phyloP scores from a whole-genome alignment of 495 filamentous ascomycete genomes.

The Daldinia bambusicola region DNA sequence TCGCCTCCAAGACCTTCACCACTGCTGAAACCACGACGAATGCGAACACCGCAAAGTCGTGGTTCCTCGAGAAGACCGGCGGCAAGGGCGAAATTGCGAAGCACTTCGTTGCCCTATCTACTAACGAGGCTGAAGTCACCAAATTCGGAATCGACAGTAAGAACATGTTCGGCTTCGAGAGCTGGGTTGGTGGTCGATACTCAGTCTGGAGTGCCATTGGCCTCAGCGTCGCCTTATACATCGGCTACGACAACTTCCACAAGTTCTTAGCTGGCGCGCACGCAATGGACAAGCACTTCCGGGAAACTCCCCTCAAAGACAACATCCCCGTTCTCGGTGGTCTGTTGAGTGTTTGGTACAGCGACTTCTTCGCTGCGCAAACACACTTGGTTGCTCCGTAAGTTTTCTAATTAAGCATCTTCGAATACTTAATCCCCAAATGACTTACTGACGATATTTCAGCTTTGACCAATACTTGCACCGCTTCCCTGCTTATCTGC shows the following conservation, averaged over 20 bases:
- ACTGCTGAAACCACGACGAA: slow-evolving; percentile 97
- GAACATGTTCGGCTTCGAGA: slow-evolving; percentile 99
- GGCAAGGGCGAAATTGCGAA: slow-evolving; percentile 88
- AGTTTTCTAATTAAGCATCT: slow-evolving; percentile 41
- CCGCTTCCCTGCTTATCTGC: slow-evolving; percentile 98
- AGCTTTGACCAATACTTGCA: slow-evolving; percentile 98
- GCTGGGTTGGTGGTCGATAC: slow-evolving; percentile 98
- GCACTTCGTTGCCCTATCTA: slow-evolving; percentile 98
- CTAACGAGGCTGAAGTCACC: slow-evolving; percentile 92
- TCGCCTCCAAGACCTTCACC: slow-evolving; percentile 99
- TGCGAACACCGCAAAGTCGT: slow-evolving; percentile 93
- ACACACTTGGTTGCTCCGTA: slow-evolving; percentile 94
- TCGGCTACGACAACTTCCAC: slow-evolving; percentile 97
- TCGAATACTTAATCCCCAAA: slow-evolving; percentile 6
- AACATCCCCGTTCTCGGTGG: slow-evolving; percentile 95
- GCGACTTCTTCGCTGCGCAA: slow-evolving; percentile 97
- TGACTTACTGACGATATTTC: slow-evolving; percentile 34
- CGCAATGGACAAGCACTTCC: slow-evolving; percentile 99
- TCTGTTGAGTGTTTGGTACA: slow-evolving; percentile 97
- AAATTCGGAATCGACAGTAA: slow-evolving; percentile 97
- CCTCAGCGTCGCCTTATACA: slow-evolving; percentile 90
- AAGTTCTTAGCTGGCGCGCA: slow-evolving; percentile 95
- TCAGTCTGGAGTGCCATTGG: slow-evolving; percentile 99
- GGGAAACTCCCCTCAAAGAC: slow-evolving; percentile 84
- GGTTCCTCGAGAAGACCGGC: slow-evolving; percentile 88